Evolutionary conservation across 1,284 basidiomycete genomes (phyloP), one percentile per base, ranked within the genome.

Genomic region (Ustilago hordei): DNA sequence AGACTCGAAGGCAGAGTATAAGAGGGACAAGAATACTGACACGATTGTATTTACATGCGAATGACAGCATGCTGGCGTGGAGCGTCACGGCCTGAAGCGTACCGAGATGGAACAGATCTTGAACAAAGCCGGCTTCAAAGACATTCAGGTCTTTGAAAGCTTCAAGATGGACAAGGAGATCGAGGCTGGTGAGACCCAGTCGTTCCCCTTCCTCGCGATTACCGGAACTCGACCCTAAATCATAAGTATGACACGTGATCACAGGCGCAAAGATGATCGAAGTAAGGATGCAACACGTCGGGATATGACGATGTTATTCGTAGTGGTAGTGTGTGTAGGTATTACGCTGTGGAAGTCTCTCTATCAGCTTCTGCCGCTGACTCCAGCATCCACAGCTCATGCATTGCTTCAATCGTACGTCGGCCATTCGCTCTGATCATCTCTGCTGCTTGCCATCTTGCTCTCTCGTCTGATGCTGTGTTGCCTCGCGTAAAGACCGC

Each of bases 71-170:
- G 69, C 56, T 0, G 77, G 77, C 8, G 77, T 79, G 2, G 73
- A 79, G 43, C 43, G 77, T 8, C 77, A 79, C 41, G 77, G 77
- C 1, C 41, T 79, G n/a, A 60, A 67, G 36, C 62, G 66, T 0
- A 4, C 38, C 8, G 69, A 76, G 47, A 79, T 79, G 72, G 48
- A 69, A 17, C 8, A 55, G 6, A 75, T 79, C 15, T 56, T 79
- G 23, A 38, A 19, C 5, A 13, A 60, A 17, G 77, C 56, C 15
- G 77, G 77, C 13, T 73, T 76, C 55, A 57, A 53, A 1, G 15
- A 76, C 13, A 66, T 79, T 28, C 36, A 76, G n/a, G 77, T 79
- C 8, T 70, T 73, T 28, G 70, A 76, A 48, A 75, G 69, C 43
- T 79, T 73, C 69, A 54, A 31, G 32, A 53, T 79, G 53, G 64